Base-by-base conservation (phyloP, 148 eudicot genomes). In the Amaranthus palmeri region DNA sequence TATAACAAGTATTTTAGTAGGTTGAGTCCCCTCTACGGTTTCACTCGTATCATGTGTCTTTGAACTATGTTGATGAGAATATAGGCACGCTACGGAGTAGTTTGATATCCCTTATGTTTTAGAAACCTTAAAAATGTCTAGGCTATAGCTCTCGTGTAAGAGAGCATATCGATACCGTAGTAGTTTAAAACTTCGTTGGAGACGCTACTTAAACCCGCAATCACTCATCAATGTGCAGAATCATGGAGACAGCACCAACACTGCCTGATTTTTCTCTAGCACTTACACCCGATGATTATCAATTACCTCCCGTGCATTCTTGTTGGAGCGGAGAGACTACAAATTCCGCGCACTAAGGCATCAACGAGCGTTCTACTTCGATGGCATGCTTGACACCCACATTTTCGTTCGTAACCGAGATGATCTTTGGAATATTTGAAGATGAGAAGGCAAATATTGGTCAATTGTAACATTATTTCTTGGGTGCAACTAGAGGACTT, bases 191-290 rank as follows among this genome's bases (percentile, higher is more conserved):
- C 36, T 25, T 25, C 2, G 36, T 25, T 25, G 59, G 45, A 6
- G 55, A 25, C 55, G 57, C 14, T 56, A 36, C 8, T n/a, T 70
- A 10, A 65, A 12, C 4, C 10, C 36, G 46, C 56, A 6, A 9
- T 74, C 17, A 15, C 13, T 61, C 43, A 41, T 25, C 42, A 59
- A 17, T 70, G 63, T 70, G 85, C 85, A 95, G 97, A 77, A 91
- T 91, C 60, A 88, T 95, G 92, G 98, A 91, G 87, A 91, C 97
- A 49, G 98, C 98, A 3, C 98, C 98, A 4, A 85, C 98, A 57
- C 78, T 95, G 56, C 98, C 98, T 18, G 98, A 95, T 73, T 95
- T 95, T 66, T 86, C 93, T 14, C 76, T 95, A 82, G 96, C 98
- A 52, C 81, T 95, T 54, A 91, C 89, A 70, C 98, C 98, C 2